Percentiles rank a stretch among this genome's conserved stretches.
These are phyloP conservation scores for Pythium utonaiense DNA, from an alignment of 352 stramenopile genomes.

Conservation along the genomic window DNA sequence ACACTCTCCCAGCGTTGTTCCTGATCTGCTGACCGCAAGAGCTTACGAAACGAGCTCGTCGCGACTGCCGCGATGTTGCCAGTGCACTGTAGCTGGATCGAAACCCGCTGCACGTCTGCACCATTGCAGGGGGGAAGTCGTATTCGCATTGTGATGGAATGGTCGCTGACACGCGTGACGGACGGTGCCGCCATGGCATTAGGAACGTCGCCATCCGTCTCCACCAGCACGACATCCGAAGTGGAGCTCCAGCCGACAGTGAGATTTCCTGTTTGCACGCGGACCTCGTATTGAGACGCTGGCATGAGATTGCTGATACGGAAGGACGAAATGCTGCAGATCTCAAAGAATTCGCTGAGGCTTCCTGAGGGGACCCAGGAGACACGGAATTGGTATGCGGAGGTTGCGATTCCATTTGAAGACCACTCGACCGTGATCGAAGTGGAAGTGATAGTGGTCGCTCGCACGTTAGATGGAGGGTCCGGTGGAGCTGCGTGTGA, in stretches of 20 bases:
- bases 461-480: slow-evolving; percentile 24
- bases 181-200: slow-evolving; percentile 36
- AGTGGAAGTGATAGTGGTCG: slow-evolving; percentile 22
- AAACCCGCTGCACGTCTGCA: slow-evolving; percentile 27
- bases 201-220: slow-evolving; percentile 39
- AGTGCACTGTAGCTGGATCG: slow-evolving; percentile 41
- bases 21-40: slow-evolving; percentile 34
- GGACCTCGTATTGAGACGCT: slow-evolving; percentile 37
- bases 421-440: slow-evolving; percentile 32
- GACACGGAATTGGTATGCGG: slow-evolving; percentile 37
- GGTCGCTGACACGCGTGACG: slow-evolving; percentile 36
- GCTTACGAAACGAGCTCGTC: slow-evolving; percentile 29
- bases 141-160: slow-evolving; percentile 39
- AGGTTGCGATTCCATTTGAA: slow-evolving; percentile 9
- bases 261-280: slow-evolving; percentile 43
- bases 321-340: slow-evolving; percentile 23
- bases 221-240: slow-evolving; percentile 20
- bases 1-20: slow-evolving; percentile 32
- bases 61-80: slow-evolving; percentile 28
- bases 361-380: slow-evolving; percentile 32
- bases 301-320: slow-evolving; percentile 39
- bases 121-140: slow-evolving; percentile 40
- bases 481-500: slow-evolving; percentile 27
- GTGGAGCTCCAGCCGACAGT: slow-evolving; percentile 39
- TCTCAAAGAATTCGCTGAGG: slow-evolving; percentile 16